Evolutionary conservation across 306 rosid genomes (phyloP), one percentile per base, ranked within the genome.

Genomic region (Ammopiptanthus mongolicus): DNA sequence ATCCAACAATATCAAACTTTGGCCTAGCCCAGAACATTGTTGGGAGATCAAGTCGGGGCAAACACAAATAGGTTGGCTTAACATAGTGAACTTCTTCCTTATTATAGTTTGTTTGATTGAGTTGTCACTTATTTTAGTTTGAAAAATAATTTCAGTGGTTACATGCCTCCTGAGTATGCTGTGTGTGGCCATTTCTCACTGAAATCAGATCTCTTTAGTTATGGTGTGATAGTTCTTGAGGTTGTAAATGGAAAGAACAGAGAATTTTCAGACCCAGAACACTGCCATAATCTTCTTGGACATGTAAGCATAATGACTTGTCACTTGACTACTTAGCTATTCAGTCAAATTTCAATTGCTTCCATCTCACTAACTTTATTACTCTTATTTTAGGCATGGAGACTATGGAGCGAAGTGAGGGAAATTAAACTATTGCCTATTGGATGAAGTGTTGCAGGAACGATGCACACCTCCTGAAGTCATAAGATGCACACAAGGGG

Each of bases 121-220:
- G 17, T 8, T n/a, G 25, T 47, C 10, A 25, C 47, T 69, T 9
- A 19, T 10, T 18, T 39, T 18, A 39, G 17, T 51, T 15, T 65
- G 48, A 31, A 51, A n/a, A 33, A 36, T 56, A 15, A 28, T 56
- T 55, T 22, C 6, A 71, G 75, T 71, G 76, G 76, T 37, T 71
- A 71, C 23, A 71, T 71, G 53, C 39, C 76, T 71, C 66, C 65
- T 13, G 65, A 71, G 39, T 71, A 71, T 55, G 65, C 55, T n/a
- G 13, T 71, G 36, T 55, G 18, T 22, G 76, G 76, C 5, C 53
- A 6, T 34, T 50, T 53, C 39, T 71, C 55, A 3, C 8, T 56
- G 53, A 71, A 71, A 56, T 55, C 65, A 5, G 66, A 71, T 71
- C 55, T 56, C 37, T 71, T 71, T 15, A 71, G 65, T 19, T 71